Base-by-base conservation (phyloP, 305 asterid species). In the Fraxinus nigra region DNA sequence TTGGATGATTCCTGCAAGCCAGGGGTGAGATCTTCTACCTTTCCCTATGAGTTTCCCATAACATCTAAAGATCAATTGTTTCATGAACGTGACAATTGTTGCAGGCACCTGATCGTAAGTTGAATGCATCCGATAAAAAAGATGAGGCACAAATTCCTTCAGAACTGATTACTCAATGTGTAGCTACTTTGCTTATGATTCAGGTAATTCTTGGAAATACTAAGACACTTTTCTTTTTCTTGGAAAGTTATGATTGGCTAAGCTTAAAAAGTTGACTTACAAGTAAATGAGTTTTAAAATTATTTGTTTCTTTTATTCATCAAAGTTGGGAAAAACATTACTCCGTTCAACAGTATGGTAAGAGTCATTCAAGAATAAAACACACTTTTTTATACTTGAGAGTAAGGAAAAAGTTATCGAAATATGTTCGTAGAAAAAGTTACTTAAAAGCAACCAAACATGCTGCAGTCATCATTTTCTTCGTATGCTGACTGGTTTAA, bases 171-270 rank as follows among this genome's bases (percentile, higher is more conserved):
- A 83, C 92, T 54, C 90, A 90, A 82, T 96, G 98, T 72, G 91
- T 96, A 48, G 95, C 98, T 18, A 92, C 98, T 73, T 82, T 96
- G 87, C 93, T 94, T 65, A 96, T 92, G 98, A 96, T 96, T 89
- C 99, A 96, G 98, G 99, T 94, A 82, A 87, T 78, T 38, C 70
- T 67, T 38, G 40, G 51, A 40, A 43, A 70, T 35, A 43, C 37
- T 3, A 26, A 4, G 37, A 7, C 72, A 63, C 72, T 63, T 22
- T 11, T 20, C 69, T 59, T 59, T 59, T 59, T 59, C 24, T 59
- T 7, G 33, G 33, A 24, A 24, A 63, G 16, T 0, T 5, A 8
- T 63, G 72, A 22, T 63, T 63, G 33, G 34, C 33, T 22, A 63
- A 63, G 14, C 65, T 56, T 56, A 56, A 18, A 56, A 56, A n/a